Base-by-base conservation (phyloP, 148 eudicot species). In the Rhododendron simsii region DNA sequence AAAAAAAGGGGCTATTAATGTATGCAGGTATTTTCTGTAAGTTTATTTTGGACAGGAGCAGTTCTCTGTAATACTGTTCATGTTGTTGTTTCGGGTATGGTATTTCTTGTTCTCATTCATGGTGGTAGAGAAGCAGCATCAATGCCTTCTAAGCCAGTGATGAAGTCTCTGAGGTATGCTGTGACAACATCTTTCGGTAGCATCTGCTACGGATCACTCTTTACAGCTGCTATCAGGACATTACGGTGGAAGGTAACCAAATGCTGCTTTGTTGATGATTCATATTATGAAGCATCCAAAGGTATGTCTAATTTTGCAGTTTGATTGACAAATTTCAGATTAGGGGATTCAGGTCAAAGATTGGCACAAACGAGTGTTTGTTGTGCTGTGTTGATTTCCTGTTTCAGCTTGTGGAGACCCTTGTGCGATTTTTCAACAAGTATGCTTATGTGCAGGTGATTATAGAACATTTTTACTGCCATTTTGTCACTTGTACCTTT, bases 41-140 rank as follows among this genome's bases (percentile, higher is more conserved):
- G 99, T 87, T 92, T 97, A 81, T 97, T 97, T 86, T 97, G 99
- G 99, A 97, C 99, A 9, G 99, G 98, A 84, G 99, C 99, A 77
- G 99, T 97, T 87, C 90, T 97, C 16, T 95, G 99, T 87, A 97
- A 97, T 82, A 92, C 98, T n/a, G 95, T 97, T 69, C 99, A 97
- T 87, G 99, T 97, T 71, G 91, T 97, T 75, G 98, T 97, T 28
- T 97, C 99, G 4, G 99, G 99, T 28, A 93, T 95, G 94, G 98
- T 97, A 65, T 97, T 94, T 88, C 98, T 95, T 86, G 98, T 97
- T 80, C 98, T 97, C 76, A 90, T 95, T 84, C 98, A 95, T 85
- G 98, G 96, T 86, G 98, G 95, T 63, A 92, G 92, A 88, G 98
- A 92, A 87, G 93, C 98, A 85, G 85, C 91, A 39, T 87, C 98